Conservation (phyloP, 73 alveolate genomes). For the Paramecium biaurelia region DNA sequence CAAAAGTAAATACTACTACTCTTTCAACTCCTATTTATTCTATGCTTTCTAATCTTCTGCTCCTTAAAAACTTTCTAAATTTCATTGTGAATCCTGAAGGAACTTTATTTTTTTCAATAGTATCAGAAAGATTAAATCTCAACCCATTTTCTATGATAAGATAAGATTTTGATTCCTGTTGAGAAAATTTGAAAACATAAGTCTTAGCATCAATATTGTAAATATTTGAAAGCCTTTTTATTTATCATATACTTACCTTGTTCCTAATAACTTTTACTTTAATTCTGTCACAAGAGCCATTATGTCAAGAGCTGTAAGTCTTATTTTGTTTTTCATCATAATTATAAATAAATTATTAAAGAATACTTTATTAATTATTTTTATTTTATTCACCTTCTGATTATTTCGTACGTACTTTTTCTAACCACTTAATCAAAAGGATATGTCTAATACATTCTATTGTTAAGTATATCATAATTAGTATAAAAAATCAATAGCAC, state of each 20-base stretch:
- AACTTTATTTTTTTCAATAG: conserved; percentile 74
- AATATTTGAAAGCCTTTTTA: conserved; percentile 77
- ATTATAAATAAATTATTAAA: background rate
- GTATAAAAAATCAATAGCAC: too few species aligned
- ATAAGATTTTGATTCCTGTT: conserved; percentile 73
- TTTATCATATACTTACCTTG: background rate
- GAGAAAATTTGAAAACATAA: conserved; percentile 79
- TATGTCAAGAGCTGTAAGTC: conserved; percentile 55
- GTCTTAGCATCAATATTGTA: conserved; percentile 80
- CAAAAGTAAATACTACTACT: conserved; percentile 82
- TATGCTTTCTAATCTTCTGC: conserved; percentile 73
- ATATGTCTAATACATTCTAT: background rate
- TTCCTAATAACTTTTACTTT: conserved; percentile 41
- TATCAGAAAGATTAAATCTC: background rate
- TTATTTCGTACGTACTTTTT: background rate
- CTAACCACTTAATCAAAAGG: background rate
- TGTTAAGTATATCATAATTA: too few species aligned
- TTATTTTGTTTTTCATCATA: conserved; percentile 48
- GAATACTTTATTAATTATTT: background rate
- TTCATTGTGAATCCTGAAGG: conserved; percentile 89
- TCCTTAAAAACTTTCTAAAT: conserved; percentile 83
- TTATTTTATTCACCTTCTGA: background rate
- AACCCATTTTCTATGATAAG: conserved; percentile 80
- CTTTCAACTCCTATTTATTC: conserved; percentile 86
- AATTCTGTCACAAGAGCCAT: conserved; percentile 56